Percentiles rank a stretch among this genome's conserved stretches.
These are phyloP conservation scores for Apostasia ramifera DNA, from an alignment of 106 monocot genomes.

Conservation along the genomic window DNA sequence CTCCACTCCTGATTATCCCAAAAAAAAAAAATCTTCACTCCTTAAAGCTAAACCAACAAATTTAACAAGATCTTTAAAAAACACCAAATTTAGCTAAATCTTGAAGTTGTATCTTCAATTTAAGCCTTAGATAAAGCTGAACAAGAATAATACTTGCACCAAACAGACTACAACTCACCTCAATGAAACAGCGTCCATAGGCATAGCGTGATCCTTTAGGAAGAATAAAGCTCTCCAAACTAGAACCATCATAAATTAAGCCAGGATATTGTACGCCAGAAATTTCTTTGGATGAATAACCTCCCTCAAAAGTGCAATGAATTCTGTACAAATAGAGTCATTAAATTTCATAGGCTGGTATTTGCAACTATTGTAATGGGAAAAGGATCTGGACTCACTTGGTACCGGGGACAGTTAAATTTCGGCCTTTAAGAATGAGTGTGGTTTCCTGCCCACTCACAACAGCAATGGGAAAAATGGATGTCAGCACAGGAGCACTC, in stretches of 20 bases:
- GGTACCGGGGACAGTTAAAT: slow-evolving; percentile 78
- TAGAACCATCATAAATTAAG: slow-evolving; percentile 70
- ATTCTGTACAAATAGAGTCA: slow-evolving; percentile 43
- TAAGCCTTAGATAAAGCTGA: too few relatives aligned
- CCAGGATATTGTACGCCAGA: slow-evolving; percentile 63
- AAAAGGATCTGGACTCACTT: slow-evolving; percentile 42
- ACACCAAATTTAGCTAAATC: too few relatives aligned
- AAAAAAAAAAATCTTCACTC: too few relatives aligned
- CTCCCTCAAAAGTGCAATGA: slow-evolving; percentile 76
- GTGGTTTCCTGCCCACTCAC: slow-evolving; percentile 70
- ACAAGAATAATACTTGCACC: too few relatives aligned
- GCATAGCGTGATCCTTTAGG: slow-evolving; percentile 40
- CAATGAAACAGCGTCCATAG: slow-evolving; percentile 83
- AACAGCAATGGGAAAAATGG: slow-evolving; percentile 81
- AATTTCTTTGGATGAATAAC: slow-evolving; percentile 78
- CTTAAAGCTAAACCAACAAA: too few relatives aligned
- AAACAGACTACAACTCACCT: slow-evolving; percentile 34
- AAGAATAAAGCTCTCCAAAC: slow-evolving; percentile 70
- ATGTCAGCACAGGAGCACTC: slow-evolving; percentile 77
- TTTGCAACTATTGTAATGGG: neutral
- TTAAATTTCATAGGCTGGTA: neutral
- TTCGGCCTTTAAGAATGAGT: slow-evolving; percentile 71
- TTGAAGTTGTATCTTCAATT: too few relatives aligned
- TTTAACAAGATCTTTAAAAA: too few relatives aligned
- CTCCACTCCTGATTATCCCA: too few relatives aligned